Evolutionary conservation across 345 rosid species (phyloP), one percentile per base, ranked within the genome.

Genomic region (Citrus hindsii): DNA sequence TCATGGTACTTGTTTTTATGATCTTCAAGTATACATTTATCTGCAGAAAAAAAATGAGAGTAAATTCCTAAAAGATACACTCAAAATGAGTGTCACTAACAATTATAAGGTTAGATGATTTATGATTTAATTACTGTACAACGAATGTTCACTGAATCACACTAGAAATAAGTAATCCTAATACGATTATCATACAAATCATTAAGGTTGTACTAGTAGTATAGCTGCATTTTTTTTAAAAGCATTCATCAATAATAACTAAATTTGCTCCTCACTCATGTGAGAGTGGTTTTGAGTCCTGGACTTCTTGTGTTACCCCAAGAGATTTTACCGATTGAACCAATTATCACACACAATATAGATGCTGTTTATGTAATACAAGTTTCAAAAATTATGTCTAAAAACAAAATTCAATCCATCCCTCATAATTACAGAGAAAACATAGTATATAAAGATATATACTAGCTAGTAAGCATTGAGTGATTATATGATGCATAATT

Each of bases 21-120:
- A 86, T 55, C 38, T 79, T 78, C 77, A 84, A 70, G 74, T 72
- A 83, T 13, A 86, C 18, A n/a, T 79, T 76, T 38, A 77, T 81
- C 90, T 82, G 74, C 42, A 38, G 42, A 68, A 58, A 63, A 30
- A 22, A 25, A 80, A 35, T 16, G 28, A 22, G 30, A 67, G 1
- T 14, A 9, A 32, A 4, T 62, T 13, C 25, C 40, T 65, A 37
- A 14, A 73, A 24, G 14, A 9, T 13, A 62, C 65, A n/a, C 53
- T 35, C 14, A 24, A 33, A n/a, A 37, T 12, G 3, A 40, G 18
- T 4, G 30, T 19, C 24, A 21, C 7, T 14, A 78, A 30, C 10
- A 61, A 42, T 10, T 9, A 25, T 21, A 56, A n/a, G 9, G 30
- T 12, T 55, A 22, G 27, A 71, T 53, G 59, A 71, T 51, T 51